phyloP scores from a whole-genome alignment of 768 basidiomycete genomes.

The Kwoniella shandongensis region DNA sequence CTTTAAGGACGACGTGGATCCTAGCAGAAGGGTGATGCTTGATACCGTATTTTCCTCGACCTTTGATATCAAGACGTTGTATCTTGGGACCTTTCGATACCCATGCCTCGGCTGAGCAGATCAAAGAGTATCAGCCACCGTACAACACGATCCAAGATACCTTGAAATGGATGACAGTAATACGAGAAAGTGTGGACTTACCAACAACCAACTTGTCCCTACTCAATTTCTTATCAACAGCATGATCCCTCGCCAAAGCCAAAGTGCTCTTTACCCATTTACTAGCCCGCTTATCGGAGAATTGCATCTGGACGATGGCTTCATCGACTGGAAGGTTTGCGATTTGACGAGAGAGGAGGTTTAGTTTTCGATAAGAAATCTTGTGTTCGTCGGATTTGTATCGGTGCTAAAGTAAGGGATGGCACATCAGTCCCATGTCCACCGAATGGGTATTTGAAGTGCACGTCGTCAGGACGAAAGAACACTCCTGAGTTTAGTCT shows the following conservation, averaged over 20 bases:
- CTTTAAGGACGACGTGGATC: constrained; percentile 72
- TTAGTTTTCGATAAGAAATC: constrained; percentile 83
- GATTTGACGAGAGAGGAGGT: constrained; percentile 79
- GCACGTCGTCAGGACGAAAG: too few species aligned
- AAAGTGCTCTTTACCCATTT: constrained; percentile 82
- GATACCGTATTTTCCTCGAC: constrained; percentile 76
- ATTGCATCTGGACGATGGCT: constrained; percentile 95
- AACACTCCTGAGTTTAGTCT: too few species aligned
- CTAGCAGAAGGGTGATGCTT: constrained; percentile 73
- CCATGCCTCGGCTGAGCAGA: constrained; percentile 78
- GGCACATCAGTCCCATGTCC: too few species aligned
- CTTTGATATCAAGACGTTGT: constrained; percentile 75
- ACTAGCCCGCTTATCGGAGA: constrained; percentile 88
- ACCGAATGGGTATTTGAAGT: too few species aligned
- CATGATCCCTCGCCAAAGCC: constrained; percentile 80
- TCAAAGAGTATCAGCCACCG: background rate
- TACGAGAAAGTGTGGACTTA: constrained; percentile 57
- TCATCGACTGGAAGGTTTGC: constrained; percentile 87
- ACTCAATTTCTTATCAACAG: constrained; percentile 74
- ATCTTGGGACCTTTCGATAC: constrained; percentile 76
- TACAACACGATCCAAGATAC: background rate
- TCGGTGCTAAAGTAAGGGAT: constrained; percentile 75
- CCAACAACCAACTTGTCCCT: constrained; percentile 74
- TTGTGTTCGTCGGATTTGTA: constrained; percentile 91
- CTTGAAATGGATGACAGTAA: background rate